phyloP scores from a whole-genome alignment of 2,329 filamentous ascomycete species.

The Curvularia eragrostidis region DNA sequence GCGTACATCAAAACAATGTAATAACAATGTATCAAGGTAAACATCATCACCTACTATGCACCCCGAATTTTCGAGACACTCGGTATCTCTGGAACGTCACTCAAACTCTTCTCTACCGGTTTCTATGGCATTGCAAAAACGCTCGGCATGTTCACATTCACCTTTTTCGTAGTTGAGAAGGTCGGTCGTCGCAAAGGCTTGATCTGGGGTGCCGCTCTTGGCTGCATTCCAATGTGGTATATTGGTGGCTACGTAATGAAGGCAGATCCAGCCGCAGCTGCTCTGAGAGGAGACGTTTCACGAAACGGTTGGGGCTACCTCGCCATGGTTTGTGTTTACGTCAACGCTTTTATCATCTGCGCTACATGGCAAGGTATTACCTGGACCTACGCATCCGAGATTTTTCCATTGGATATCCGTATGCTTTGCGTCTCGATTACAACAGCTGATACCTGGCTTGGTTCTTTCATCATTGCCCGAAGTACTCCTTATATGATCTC shows the following conservation, averaged over 20 bases:
- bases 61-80: conserved; percentile 52
- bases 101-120: conserved; percentile 57
- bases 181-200: conserved; percentile 52
- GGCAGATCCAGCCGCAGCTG: conserved; percentile 57
- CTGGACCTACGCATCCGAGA: conserved; percentile 58
- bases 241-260: conserved; percentile 63
- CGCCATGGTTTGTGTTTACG: conserved; percentile 63
- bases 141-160: conserved; percentile 52
- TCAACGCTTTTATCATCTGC: conserved; percentile 62
- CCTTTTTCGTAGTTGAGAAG: conserved; percentile 50
- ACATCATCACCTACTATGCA: conserved; percentile 49
- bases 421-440: conserved; percentile 51
- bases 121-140: conserved; percentile 57
- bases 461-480: conserved; percentile 51
- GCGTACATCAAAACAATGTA: too few relatives aligned
- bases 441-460: conserved; percentile 50
- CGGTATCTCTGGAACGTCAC: conserved; percentile 53
- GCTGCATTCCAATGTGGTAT: conserved; percentile 59
- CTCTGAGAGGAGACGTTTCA: conserved; percentile 51
- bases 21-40: conserved; percentile 29
- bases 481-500: conserved; percentile 51
- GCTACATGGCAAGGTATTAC: conserved; percentile 54
- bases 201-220: conserved; percentile 58
- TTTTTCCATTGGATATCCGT: conserved; percentile 54
- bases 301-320: conserved; percentile 59